phyloP scores from a whole-genome alignment of 805 yeast genomes.

The Peterozyma toletana region DNA sequence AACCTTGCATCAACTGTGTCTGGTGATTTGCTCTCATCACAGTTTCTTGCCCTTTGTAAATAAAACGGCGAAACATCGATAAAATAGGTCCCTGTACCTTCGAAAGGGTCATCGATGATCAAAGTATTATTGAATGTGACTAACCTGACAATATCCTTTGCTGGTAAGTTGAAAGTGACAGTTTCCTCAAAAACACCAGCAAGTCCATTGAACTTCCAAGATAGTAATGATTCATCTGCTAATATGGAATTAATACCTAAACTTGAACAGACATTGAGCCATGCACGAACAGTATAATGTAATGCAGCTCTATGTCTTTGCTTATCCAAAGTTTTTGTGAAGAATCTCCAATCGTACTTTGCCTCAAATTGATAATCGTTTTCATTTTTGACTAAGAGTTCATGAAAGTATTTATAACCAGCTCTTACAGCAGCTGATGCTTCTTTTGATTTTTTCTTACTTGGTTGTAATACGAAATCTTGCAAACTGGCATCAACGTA shows the following conservation, averaged over 20 bases:
- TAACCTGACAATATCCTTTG: conserved; percentile 35
- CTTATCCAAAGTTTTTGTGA: conserved; percentile 32
- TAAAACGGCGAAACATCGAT: conserved; percentile 43
- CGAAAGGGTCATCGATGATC: conserved; percentile 34
- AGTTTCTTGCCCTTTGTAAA: conserved; percentile 38
- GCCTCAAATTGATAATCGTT: conserved; percentile 25
- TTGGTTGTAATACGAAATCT: conserved; percentile 19
- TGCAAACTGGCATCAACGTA: conserved; percentile 13
- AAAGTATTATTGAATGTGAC: conserved; percentile 42
- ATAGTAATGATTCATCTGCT: conserved; percentile 40
- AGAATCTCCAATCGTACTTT: conserved; percentile 64
- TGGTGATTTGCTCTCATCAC: conserved; percentile 38
- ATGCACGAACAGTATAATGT: conserved; percentile 36
- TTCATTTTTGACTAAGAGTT: conserved; percentile 19
- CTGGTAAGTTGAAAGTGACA: conserved; percentile 44
- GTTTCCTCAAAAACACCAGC: conserved; percentile 47
- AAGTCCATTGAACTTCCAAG: conserved; percentile 44
- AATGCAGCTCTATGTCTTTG: conserved; percentile 35
- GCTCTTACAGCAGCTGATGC: conserved; percentile 23
- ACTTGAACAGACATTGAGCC: conserved; percentile 35
- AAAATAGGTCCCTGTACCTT: conserved; percentile 35
- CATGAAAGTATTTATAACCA: conserved; percentile 24
- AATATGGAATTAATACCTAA: conserved; percentile 38
- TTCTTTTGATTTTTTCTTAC: conserved; percentile 19
- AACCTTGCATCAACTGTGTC: conserved; percentile 45